These are phyloP conservation scores for Pascua guehoae DNA, from an alignment of 1,284 basidiomycete species.

Conservation along the genomic window DNA sequence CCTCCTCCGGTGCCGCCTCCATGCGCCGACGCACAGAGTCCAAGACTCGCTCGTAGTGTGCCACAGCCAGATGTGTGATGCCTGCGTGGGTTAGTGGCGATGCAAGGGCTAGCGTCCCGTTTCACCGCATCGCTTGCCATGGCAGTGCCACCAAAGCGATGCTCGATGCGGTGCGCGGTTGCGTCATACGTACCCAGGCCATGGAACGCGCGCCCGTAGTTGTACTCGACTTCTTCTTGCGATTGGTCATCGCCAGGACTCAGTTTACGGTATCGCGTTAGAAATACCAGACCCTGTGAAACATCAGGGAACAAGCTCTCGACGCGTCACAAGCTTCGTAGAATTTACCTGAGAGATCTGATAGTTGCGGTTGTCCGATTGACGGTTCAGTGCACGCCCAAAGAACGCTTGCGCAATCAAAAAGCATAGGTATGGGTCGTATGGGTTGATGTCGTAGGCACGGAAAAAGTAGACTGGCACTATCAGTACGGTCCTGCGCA, in stretches of 20 bases:
- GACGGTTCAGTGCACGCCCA: conserved; percentile 84
- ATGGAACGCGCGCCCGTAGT: conserved; percentile 86
- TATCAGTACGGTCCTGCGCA: not conserved
- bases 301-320: conserved; percentile 1
- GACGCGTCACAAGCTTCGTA: not conserved
- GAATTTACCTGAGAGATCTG: conserved; percentile 64
- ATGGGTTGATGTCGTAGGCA: conserved; percentile 75
- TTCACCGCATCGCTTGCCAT: not conserved
- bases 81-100: conserved; percentile 53
- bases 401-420: conserved; percentile 77
- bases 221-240: conserved; percentile 80
- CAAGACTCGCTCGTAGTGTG: conserved; percentile 75
- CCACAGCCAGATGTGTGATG: conserved; percentile 70
- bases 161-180: too few relatives aligned
- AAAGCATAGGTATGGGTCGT: conserved; percentile 81
- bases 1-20: conserved; percentile 19
- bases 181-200: conserved; percentile 63
- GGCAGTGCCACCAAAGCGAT: too few relatives aligned
- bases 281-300: conserved; percentile 70
- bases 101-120: not conserved
- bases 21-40: conserved; percentile 56
- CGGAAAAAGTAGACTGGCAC: conserved; percentile 76
- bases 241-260: conserved; percentile 49
- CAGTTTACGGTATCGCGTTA: conserved; percentile 67
- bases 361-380: conserved; percentile 90